Conservation (phyloP, 208 protist genomes). For the Leishmania mexicana region DNA sequence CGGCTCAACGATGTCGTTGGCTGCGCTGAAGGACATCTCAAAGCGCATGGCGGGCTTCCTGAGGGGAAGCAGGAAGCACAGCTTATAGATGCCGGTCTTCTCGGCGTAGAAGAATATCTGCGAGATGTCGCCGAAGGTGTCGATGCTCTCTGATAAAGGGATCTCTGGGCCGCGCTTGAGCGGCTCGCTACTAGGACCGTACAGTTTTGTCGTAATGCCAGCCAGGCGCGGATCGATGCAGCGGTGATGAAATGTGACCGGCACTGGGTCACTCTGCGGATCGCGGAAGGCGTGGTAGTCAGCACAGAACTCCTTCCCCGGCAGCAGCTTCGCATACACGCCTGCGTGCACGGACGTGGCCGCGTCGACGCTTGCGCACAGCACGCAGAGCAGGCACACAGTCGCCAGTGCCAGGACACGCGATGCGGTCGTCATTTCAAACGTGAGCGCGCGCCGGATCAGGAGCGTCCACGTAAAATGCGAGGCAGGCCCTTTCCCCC, state of each 20-base stretch:
- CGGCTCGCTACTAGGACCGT: constrained; percentile 37
- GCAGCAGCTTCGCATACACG: constrained; percentile 73
- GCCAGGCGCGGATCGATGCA: constrained; percentile 57
- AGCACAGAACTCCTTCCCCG: constrained; percentile 64
- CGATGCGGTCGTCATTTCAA: neutral
- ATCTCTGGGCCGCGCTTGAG: constrained; percentile 35
- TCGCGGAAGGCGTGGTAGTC: constrained; percentile 68
- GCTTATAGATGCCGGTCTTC: constrained; percentile 63
- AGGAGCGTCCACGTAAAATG: neutral
- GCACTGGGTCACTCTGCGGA: constrained; percentile 58
- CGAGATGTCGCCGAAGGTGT: constrained; percentile 50
- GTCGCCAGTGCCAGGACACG: neutral
- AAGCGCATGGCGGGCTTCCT: constrained; percentile 62
- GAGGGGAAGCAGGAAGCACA: constrained; percentile 64
- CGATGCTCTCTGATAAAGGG: constrained; percentile 30
- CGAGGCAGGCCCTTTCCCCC: neutral
- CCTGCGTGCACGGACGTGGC: constrained; percentile 14
- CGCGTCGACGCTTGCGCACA: neutral
- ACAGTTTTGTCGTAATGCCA: constrained; percentile 50
- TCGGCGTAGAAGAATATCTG: constrained; percentile 67
- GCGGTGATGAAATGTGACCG: constrained; percentile 65
- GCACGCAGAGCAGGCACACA: neutral
- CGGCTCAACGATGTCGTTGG: constrained; percentile 59
- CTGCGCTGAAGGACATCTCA: constrained; percentile 65
- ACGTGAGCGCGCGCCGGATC: no score